phyloP scores from a whole-genome alignment of 805 yeast genomes.

The Ogataea paradorogensis region DNA sequence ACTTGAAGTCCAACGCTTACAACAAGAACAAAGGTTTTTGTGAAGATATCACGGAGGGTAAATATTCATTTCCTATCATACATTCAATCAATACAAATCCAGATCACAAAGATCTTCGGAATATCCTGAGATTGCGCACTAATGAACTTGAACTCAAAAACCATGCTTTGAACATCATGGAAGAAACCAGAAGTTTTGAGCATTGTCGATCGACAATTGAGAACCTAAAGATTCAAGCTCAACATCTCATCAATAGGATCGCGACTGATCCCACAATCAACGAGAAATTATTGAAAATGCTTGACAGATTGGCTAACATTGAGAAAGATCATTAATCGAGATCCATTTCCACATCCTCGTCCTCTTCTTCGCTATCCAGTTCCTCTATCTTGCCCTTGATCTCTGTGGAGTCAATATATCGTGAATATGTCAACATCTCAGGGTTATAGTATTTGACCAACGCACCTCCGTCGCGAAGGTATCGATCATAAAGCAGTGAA shows the following conservation, averaged over 20 bases:
- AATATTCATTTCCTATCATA: slow-evolving; percentile 80
- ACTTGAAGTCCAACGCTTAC: slow-evolving; percentile 52
- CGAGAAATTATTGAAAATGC: slow-evolving; percentile 6
- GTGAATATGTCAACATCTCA: slow-evolving; percentile 14
- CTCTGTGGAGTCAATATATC: slow-evolving; percentile 17
- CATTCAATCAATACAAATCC: slow-evolving; percentile 49
- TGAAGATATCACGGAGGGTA: slow-evolving; percentile 89
- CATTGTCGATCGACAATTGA: slow-evolving; percentile 35
- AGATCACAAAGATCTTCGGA: slow-evolving; percentile 40
- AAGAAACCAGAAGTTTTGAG: slow-evolving; percentile 38
- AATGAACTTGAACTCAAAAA: slow-evolving; percentile 46
- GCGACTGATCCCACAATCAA: slow-evolving; percentile 12
- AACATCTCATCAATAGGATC: slow-evolving; percentile 21
- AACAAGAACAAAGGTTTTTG: slow-evolving; percentile 69
- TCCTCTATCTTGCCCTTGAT: slow-evolving; percentile 18
- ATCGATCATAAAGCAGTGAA: slow-evolving; percentile 24
- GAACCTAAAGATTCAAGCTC: slow-evolving; percentile 26
- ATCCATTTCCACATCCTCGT: slow-evolving; percentile 6
- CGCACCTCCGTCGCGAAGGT: slow-evolving; percentile 20
- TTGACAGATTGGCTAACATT: slow-evolving; percentile 10
- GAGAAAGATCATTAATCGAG: slow-evolving; percentile 2
- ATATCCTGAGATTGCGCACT: slow-evolving; percentile 54
- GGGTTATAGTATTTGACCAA: slow-evolving; percentile 28
- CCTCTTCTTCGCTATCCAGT: slow-evolving; percentile 9
- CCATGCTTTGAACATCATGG: slow-evolving; percentile 48